Percentiles rank a stretch among this genome's conserved stretches.
Conservation (phyloP, 1,139 yeast genomes). For the Yamadazyma buinensis region DNA sequence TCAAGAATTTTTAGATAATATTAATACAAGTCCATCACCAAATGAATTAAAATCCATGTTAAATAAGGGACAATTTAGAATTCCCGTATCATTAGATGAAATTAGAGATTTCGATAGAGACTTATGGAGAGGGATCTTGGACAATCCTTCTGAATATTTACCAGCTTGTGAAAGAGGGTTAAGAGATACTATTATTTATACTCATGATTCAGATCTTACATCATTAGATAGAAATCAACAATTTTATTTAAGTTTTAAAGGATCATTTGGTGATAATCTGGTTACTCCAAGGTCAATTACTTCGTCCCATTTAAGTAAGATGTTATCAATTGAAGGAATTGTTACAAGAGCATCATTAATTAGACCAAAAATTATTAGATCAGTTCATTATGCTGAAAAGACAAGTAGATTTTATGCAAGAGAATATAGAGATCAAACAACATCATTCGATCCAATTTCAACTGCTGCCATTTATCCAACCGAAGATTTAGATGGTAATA, state of each 20-base stretch:
- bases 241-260: conserved; percentile 79
- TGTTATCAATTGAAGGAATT: conserved; percentile 91
- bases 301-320: conserved; percentile 70
- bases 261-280: conserved; percentile 87
- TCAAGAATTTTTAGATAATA: conserved; percentile 77
- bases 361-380: conserved; percentile 85
- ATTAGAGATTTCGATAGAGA: conserved; percentile 77
- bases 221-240: conserved; percentile 57
- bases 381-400: conserved; percentile 89
- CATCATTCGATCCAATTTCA: conserved; percentile 80
- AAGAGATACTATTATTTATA: conserved; percentile 71
- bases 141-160: conserved; percentile 75
- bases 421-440: conserved; percentile 90
- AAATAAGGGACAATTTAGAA: conserved; percentile 59
- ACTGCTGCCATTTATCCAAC: conserved; percentile 91
- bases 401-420: conserved; percentile 84
- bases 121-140: conserved; percentile 75
- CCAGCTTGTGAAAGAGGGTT: conserved; percentile 91
- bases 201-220: conserved; percentile 51
- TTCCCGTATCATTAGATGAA: conserved; percentile 80
- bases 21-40: conserved; percentile 54
- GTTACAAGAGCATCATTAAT: conserved; percentile 92
- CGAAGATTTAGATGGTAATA: conserved; percentile 88
- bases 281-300: conserved; percentile 86
- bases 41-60: conserved; percentile 63